phyloP scores from a whole-genome alignment of 768 basidiomycete species.

The Tricholoma terreum region DNA sequence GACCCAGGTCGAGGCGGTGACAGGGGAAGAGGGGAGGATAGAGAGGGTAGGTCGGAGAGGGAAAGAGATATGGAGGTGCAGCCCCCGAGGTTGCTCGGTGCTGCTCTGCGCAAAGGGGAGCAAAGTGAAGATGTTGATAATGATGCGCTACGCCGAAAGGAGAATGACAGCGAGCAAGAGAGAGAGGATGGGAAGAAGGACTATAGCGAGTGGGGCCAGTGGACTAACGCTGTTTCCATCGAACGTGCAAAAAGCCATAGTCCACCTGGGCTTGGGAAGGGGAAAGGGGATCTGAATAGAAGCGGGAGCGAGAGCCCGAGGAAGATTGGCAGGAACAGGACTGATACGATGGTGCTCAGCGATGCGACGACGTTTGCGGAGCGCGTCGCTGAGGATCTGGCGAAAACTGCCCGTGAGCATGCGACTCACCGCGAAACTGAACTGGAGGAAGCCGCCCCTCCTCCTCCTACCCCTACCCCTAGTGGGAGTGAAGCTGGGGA shows the following conservation, averaged over 20 bases:
- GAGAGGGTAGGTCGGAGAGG: constrained; percentile 12
- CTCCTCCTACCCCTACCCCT: neutral
- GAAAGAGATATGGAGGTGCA: constrained; percentile 25
- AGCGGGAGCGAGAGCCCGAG: constrained; percentile 38
- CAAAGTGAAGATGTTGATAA: neutral
- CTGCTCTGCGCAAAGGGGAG: constrained; percentile 23
- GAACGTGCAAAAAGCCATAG: constrained; percentile 17
- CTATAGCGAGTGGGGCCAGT: neutral
- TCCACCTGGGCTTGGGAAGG: constrained; percentile 21
- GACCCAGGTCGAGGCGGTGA: constrained; percentile 10
- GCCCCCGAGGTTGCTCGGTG: constrained; percentile 38
- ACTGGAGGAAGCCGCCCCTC: no score
- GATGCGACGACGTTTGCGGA: constrained; percentile 31
- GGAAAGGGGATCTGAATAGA: constrained; percentile 38
- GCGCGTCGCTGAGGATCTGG: constrained; percentile 28
- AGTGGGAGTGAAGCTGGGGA: neutral
- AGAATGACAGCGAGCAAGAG: neutral
- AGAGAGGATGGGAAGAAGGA: constrained; percentile 4
- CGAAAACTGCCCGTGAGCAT: constrained; percentile 6
- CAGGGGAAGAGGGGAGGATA: constrained; percentile 19
- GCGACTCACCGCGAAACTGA: neutral
- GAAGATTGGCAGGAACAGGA: constrained; percentile 52
- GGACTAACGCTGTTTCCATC: neutral
- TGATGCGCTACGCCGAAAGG: neutral
- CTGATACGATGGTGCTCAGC: constrained; percentile 74